phyloP scores from a whole-genome alignment of 306 rosid genomes.

The Rosa rugosa region DNA sequence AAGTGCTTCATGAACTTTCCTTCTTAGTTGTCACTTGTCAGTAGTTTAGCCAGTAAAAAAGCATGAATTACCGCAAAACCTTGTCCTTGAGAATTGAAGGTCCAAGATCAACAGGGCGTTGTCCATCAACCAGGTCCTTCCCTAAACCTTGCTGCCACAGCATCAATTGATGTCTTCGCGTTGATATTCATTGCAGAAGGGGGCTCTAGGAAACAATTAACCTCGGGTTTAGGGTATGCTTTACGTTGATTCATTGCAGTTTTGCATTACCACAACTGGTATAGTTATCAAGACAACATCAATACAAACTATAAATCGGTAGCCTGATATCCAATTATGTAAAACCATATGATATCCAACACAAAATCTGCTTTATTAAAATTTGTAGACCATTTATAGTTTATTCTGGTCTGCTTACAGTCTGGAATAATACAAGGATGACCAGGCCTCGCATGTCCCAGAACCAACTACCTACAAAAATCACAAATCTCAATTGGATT shows the following conservation, averaged over 20 bases:
- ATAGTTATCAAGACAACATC: background rate
- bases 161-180: background rate
- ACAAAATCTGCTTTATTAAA: slow-evolving; percentile 16
- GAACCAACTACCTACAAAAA: slow-evolving; percentile 28
- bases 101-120: too few species aligned
- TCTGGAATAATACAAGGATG: slow-evolving; percentile 16
- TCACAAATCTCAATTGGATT: slow-evolving; percentile 38
- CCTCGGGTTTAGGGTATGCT: background rate
- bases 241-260: background rate
- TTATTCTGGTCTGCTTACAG: slow-evolving; percentile 23
- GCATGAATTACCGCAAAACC: too few species aligned
- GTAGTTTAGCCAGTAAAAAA: too few species aligned
- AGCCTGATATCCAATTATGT: background rate
- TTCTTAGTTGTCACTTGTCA: too few species aligned
- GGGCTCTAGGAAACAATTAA: background rate
- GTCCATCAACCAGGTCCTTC: background rate
- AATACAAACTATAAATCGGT: background rate
- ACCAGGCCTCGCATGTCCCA: slow-evolving; percentile 19
- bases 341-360: background rate
- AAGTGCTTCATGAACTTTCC: too few species aligned
- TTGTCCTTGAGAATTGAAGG: too few species aligned
- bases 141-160: background rate
- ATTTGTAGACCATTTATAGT: slow-evolving; percentile 16
- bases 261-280: background rate
- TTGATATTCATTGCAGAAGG: too few species aligned